These are phyloP conservation scores for Leishmania mexicana DNA, from an alignment of 208 protist species.

Conservation along the genomic window DNA sequence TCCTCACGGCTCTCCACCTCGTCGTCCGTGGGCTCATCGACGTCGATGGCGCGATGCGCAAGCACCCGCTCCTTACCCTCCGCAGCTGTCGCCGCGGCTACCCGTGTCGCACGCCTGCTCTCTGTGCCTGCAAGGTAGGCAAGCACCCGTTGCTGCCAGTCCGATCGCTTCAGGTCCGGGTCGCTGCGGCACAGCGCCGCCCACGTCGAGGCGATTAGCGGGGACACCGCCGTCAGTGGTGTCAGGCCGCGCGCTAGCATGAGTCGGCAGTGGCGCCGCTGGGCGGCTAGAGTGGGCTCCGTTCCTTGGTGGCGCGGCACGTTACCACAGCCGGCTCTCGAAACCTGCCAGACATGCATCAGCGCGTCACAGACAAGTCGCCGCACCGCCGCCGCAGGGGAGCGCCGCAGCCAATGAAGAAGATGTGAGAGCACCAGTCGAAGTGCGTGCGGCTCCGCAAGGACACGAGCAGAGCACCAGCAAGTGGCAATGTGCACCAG, in stretches of 20 bases:
- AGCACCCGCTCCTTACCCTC: neutral
- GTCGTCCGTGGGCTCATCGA: slow-evolving; percentile 10
- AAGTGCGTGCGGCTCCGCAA: slow-evolving; percentile 10
- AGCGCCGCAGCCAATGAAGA: slow-evolving; percentile 13
- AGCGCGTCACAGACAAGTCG: slow-evolving; percentile 48
- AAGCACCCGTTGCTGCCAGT: slow-evolving; percentile 36
- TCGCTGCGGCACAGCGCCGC: slow-evolving; percentile 50
- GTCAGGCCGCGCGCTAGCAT: neutral
- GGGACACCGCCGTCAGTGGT: slow-evolving; percentile 9
- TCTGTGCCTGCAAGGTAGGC: neutral
- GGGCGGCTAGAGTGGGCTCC: too few relatives aligned
- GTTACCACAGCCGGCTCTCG: neutral
- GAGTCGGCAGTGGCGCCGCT: neutral
- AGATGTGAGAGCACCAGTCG: slow-evolving; percentile 17
- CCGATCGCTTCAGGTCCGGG: slow-evolving; percentile 15
- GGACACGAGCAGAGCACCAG: slow-evolving; percentile 28
- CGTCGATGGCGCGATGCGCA: neutral
- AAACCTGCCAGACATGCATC: slow-evolving; percentile 50
- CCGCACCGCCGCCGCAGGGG: neutral
- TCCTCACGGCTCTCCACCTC: slow-evolving; percentile 2
- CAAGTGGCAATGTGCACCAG: slow-evolving; percentile 1
- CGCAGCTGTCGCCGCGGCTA: neutral
- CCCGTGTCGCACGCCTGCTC: neutral
- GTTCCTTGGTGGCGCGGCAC: neutral
- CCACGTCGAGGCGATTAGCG: slow-evolving; percentile 60